Base-by-base conservation (phyloP, 2,329 filamentous ascomycete genomes). In the Colletotrichum coccodes region DNA sequence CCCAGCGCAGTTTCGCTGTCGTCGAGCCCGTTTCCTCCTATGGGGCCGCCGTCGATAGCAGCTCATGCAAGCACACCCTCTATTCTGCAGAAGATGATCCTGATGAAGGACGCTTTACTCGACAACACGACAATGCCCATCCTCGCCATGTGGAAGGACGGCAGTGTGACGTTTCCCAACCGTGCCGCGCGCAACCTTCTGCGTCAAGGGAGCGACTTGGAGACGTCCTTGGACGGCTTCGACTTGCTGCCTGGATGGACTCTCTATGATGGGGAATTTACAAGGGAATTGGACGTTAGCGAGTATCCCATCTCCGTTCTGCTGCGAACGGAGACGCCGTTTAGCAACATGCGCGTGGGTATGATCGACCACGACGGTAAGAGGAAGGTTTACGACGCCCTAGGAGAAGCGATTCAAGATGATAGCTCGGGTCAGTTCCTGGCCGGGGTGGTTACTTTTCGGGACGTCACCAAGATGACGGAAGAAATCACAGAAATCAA, bases 101-200 rank as follows among this genome's bases (percentile, higher is more conserved):
- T 90, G 58, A 89, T 95, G 82, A 95, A 94, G 77, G 92, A 95
- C 75, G 92, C 92, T 1, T 84, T 95, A 23, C 81, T 95, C 7
- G 92, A 94, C 75, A 92, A 90, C 44, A 92, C 93, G 30, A 87
- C 89, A 70, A 90, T 93, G 75, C 92, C 93, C 0, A 91, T 94
- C 26, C 82, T 94, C 50, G 91, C 91, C 28, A 92, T 94, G 89
- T 95, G 93, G 93, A 92, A 91, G 75, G 93, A 95, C 72, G 89
- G 91, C 60, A 91, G 88, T 54, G 89, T 94, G 53, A 90, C 89
- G 0, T 90, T 94, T 49, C 90, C 92, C 4, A 95, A 95, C 74
- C 88, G 87, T 72, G 91, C 91, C 4, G 87, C 87, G 14, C 81
- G 86, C 14, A 77, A 80, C 4, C 77, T 91, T n/a, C 84, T 90